Conservation (phyloP, 2,329 filamentous ascomycete genomes). For the Talaromyces sp. region DNA sequence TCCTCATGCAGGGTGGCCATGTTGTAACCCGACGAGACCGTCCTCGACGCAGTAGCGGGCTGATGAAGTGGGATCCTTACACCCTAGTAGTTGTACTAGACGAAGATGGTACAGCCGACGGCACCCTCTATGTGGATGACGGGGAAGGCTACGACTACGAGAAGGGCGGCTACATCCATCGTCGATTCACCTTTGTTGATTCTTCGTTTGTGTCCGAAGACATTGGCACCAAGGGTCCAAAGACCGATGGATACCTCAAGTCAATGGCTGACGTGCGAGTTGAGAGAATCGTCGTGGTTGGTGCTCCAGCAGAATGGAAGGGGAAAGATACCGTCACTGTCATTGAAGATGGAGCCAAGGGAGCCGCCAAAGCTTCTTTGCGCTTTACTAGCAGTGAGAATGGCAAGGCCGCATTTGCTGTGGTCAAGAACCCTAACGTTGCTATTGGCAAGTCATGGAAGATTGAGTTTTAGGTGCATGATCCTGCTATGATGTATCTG, state of each 20-base stretch:
- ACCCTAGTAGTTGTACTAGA: conserved; percentile 76
- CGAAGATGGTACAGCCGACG: conserved; percentile 67
- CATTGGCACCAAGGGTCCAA: conserved; percentile 56
- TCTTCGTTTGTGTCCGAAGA: conserved; percentile 67
- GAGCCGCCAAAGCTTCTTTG: conserved; percentile 51
- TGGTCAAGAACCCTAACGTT: conserved; percentile 61
- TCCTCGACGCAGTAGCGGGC: conserved; percentile 74
- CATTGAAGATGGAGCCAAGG: conserved; percentile 45
- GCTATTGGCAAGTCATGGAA: conserved; percentile 63
- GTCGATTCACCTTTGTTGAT: conserved; percentile 64
- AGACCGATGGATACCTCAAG: conserved; percentile 72
- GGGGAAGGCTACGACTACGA: conserved; percentile 89
- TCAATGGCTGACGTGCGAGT: conserved; percentile 72
- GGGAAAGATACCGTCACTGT: conserved; percentile 55
- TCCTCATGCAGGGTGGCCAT: conserved; percentile 90
- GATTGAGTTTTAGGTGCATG: conserved; percentile 49
- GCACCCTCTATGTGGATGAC: conserved; percentile 86
- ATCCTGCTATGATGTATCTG: not conserved
- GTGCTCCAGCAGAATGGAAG: conserved; percentile 70
- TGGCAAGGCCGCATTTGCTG: conserved; percentile 58
- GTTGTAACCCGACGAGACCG: conserved; percentile 86
- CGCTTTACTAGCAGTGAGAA: conserved; percentile 53
- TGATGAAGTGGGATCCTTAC: conserved; percentile 95
- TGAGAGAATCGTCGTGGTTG: conserved; percentile 80
- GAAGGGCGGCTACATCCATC: conserved; percentile 81